These are phyloP conservation scores for Kwoniella sp. DNA, from an alignment of 768 basidiomycete genomes.

Conservation along the genomic window DNA sequence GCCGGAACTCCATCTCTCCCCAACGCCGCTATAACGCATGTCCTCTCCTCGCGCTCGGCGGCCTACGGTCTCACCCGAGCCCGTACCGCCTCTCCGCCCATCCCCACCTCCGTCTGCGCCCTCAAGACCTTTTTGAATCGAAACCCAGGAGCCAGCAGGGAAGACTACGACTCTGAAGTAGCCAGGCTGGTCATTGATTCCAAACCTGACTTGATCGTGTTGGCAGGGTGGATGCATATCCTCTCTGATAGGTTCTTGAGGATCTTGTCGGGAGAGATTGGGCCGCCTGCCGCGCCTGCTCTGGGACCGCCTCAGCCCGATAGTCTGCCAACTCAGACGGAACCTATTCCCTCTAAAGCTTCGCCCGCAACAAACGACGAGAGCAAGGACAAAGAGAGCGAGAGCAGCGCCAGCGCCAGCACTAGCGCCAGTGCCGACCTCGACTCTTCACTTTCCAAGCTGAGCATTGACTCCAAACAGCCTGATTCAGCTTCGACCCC, in stretches of 20 bases:
- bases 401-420: not conserved
- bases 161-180: slow-evolving; percentile 83
- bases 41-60: slow-evolving; percentile 87
- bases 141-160: slow-evolving; percentile 70
- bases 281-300: slow-evolving; percentile 31
- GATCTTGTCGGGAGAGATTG: slow-evolving; percentile 60
- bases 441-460: not conserved
- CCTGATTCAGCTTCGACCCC: not conserved
- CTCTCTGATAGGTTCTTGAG: slow-evolving; percentile 79
- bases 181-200: slow-evolving; percentile 68
- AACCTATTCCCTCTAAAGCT: slow-evolving; percentile 24
- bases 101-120: slow-evolving; percentile 72
- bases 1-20: slow-evolving; percentile 71
- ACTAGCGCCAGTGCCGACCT: not conserved
- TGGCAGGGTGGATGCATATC: slow-evolving; percentile 99
- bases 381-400: not conserved
- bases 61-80: slow-evolving; percentile 90
- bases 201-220: slow-evolving; percentile 80
- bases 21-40: slow-evolving; percentile 70
- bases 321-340: slow-evolving; percentile 19
- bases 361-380: not conserved
- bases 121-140: slow-evolving; percentile 80
- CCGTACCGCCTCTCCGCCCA: slow-evolving; percentile 64
- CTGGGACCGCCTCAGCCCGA: slow-evolving; percentile 19
- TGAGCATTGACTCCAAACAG: not conserved